Evolutionary conservation across 2,329 filamentous ascomycete genomes (phyloP).

Genomic region (Plectosphaerella sp.): DNA sequence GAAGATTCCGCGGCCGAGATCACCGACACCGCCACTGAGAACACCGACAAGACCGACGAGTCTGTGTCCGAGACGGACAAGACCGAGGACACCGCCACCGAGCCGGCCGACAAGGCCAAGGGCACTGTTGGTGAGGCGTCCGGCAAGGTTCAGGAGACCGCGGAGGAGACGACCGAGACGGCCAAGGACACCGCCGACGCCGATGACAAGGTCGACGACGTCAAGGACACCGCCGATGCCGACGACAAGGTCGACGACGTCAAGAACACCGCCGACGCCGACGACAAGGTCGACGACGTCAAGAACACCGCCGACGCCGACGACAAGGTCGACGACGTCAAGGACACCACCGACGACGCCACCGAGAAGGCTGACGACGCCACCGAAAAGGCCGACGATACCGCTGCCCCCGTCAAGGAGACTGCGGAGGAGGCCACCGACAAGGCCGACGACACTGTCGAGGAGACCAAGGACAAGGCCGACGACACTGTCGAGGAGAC

Average conservation of each 20-base stretch:
- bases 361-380: constrained; percentile 1
- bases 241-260: constrained; percentile 2
- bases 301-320: too few species aligned
- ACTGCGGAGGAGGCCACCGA: constrained; percentile 6
- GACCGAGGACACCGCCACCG: constrained; percentile 6
- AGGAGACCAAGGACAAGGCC: constrained; percentile 2
- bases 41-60: constrained; percentile 9
- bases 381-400: constrained; percentile 3
- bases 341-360: neutral
- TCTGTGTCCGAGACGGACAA: neutral
- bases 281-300: neutral
- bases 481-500: constrained; percentile 3
- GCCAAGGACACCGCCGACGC: neutral
- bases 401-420: constrained; percentile 7
- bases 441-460: constrained; percentile 1
- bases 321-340: constrained; percentile 1
- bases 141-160: constrained; percentile 10
- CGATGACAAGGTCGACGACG: constrained; percentile 1
- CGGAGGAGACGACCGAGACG: constrained; percentile 1
- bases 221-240: constrained; percentile 3
- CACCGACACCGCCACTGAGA: constrained; percentile 4
- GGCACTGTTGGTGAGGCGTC: constrained; percentile 4
- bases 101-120: constrained; percentile 7
- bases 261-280: constrained; percentile 6
- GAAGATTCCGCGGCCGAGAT: neutral